Base-by-base conservation (phyloP, 1,139 yeast species). In the Geotrichum europaeum region DNA sequence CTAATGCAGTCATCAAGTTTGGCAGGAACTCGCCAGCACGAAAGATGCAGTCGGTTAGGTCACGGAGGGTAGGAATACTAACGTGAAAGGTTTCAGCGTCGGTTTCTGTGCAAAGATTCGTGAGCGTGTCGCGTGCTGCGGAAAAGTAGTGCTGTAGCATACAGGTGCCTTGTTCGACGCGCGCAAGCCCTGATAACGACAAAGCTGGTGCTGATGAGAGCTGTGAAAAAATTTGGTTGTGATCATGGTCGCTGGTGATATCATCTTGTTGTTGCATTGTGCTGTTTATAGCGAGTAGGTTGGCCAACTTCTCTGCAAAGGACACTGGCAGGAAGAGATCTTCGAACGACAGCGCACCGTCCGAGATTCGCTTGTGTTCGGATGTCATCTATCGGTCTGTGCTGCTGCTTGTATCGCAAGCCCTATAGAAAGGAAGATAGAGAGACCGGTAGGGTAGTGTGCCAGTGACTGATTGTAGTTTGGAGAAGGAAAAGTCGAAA, bases 21-120 rank as follows among this genome's bases (percentile, higher is more conserved):
- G 80, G 72, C 61, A 84, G 75, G 9, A 79, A 73, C 2, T 78
- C 73, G 59, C 85, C 88, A 1, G 84, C 76, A 13, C 76, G 71
- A 25, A 78, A 76, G 25, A 83, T 65, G 73, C 32, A 76, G 75
- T 60, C 77, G 65, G 59, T 78, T 69, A 84, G 72, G 24, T 75
- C 78, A 28, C 73, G 66, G 10, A 84, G 75, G 45, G 76, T 78
- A 13, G 72, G 71, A 58, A 76, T 76, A 0, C 85, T 85, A 61
- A 81, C 84, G 56, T 70, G 75, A 49, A 81, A 73, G 85, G 85
- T 82, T 5, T 74, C 74, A n/a, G 79, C 68, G 57, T 66, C 69
- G 51, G 66, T 68, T 53, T 64, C 67, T 12, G 67, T 61, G 47
- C 66, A 68, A 2, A 69, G 61, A 20, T 66, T 68, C 12, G 59